A percentile compares a stretch with the other conserved stretches of the same genome.
Conservation (phyloP, 2,329 filamentous ascomycete species). For the Exophiala lecanii-corni region DNA sequence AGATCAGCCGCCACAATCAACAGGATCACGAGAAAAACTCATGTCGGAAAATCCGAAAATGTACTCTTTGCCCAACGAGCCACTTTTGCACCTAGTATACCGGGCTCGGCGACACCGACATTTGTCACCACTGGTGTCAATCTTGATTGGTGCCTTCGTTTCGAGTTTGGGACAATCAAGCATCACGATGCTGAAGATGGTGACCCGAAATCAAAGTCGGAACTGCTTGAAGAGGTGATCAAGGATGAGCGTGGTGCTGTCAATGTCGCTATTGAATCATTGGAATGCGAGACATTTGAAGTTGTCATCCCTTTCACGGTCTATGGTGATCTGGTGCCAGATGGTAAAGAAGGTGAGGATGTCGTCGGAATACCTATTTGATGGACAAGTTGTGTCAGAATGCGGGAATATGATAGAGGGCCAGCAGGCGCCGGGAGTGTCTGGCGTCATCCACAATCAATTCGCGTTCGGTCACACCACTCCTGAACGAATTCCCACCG, state of each 20-base stretch:
- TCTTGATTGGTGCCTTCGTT: constrained; percentile 79
- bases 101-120: constrained; percentile 76
- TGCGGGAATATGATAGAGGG: too few species aligned
- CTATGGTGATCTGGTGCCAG: constrained; percentile 57
- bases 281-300: constrained; percentile 86
- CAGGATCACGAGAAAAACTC: constrained; percentile 76
- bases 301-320: constrained; percentile 79
- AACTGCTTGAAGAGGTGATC: constrained; percentile 72
- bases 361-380: constrained; percentile 28
- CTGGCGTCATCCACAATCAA: too few species aligned
- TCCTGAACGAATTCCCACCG: too few species aligned
- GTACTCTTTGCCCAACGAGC: constrained; percentile 75
- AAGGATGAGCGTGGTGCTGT: constrained; percentile 74
- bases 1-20: constrained; percentile 81
- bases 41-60: constrained; percentile 74
- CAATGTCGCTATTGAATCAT: constrained; percentile 69
- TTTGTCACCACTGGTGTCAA: constrained; percentile 86
- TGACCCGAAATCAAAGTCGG: constrained; percentile 38
- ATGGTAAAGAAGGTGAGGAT: constrained; percentile 28
- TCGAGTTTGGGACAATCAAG: constrained; percentile 86
- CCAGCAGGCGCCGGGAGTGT: too few species aligned
- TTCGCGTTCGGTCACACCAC: not conserved
- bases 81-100: constrained; percentile 78
- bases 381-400: too few species aligned
- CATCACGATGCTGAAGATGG: constrained; percentile 25